Evolutionary conservation across 805 yeast species (phyloP), one percentile per base, ranked within the genome.

Genomic region (Saccharomycopsis sp.): DNA sequence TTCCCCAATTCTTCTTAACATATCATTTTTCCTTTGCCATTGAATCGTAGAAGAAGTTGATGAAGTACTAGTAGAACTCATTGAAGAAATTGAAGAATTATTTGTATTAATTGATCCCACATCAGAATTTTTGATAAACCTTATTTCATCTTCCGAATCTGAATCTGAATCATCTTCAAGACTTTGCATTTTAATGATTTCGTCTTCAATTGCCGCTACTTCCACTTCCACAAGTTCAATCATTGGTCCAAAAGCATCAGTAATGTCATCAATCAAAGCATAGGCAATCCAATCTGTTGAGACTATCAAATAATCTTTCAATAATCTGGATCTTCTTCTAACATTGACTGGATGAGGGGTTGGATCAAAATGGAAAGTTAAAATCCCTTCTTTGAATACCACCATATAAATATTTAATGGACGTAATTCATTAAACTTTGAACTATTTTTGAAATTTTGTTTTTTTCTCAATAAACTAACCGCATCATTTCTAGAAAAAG

Each of bases 1-100:
- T 56, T 88, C 97, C 31, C 97, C 98, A 47, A 92, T 89, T 53
- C 95, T 67, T 48, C 95, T 65, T 61, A 92, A 68, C 95, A 92
- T 85, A 54, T 88, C 95, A 8, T 96, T 96, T 61, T 88, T 87
- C 47, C 81, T 72, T 51, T 78, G 83, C 96, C 96, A 88, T 28
- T 84, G 79, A 44, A 79, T 60, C 12, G 67, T 58, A 49, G 59
- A 69, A 21, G 66, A 66, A 30, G 70, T 56, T 1, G 58, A 34
- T 1, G 54, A 37, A 4, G 61, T 36, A 4, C 55, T 50, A 5
- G 46, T 35, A 10, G 44, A 23, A 57, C 30, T 59, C 5, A 6
- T 29, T 13, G 38, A 36, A 31, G 33, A 30, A 32, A 34, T 32
- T 5, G 32, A 18, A 3, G 30, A 17, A 14, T 29, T 27, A 14